Conservation (phyloP, 2,329 filamentous ascomycete species). For the Epichloe coenophiala region DNA sequence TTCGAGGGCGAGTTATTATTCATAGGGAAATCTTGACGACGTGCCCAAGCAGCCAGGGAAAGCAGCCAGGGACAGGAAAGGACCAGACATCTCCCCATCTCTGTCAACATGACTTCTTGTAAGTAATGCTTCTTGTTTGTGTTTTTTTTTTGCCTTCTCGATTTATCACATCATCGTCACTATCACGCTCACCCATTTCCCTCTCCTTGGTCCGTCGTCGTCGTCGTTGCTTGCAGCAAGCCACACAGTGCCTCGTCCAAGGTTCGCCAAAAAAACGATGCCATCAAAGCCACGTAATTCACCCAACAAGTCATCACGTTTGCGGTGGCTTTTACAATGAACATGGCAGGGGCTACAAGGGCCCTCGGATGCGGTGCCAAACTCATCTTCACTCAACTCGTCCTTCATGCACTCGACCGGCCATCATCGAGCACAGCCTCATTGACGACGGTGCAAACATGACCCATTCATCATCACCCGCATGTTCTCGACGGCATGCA, state of each 20-base stretch:
- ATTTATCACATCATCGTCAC: not conserved
- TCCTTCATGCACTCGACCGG: not conserved
- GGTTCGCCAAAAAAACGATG: not conserved
- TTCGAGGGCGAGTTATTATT: not conserved
- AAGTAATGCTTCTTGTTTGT: not conserved
- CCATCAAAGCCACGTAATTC: no score
- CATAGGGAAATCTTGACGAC: not conserved
- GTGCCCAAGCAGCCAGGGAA: not conserved
- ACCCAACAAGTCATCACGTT: not conserved
- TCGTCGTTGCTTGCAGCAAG: not conserved
- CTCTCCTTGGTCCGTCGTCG: not conserved
- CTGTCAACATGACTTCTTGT: constrained; percentile 3
- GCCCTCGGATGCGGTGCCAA: not conserved
- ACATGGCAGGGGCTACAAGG: not conserved
- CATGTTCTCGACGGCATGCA: not conserved
- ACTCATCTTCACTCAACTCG: not conserved
- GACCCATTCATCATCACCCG: not conserved
- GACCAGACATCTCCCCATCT: not conserved
- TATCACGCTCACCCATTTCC: not conserved
- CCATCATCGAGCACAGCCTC: not conserved
- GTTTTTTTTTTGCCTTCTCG: not conserved
- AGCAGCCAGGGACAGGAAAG: not conserved
- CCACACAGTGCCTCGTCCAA: not conserved
- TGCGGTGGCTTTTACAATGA: not conserved
- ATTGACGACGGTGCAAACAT: not conserved